Evolutionary conservation across 129 eudicot genomes (phyloP).

Genomic region (Saposhnikovia divaricata): DNA sequence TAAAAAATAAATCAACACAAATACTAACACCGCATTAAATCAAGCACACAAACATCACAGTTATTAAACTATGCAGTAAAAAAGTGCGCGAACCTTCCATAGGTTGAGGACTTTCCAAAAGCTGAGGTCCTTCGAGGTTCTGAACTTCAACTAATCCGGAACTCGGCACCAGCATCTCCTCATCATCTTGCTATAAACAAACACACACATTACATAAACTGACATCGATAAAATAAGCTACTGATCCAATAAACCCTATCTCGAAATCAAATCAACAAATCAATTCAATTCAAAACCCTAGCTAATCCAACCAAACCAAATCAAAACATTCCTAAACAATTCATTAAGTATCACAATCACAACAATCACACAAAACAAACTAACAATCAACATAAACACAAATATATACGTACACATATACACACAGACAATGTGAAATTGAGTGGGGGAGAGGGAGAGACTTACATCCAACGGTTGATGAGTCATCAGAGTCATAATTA

Average conservation of each 20-base stretch:
- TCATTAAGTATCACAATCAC: constrained; percentile 1
- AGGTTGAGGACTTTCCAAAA: constrained; percentile 36
- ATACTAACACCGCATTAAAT: not conserved
- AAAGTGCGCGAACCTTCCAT: constrained; percentile 58
- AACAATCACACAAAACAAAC: constrained; percentile 14
- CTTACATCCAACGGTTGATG: constrained; percentile 78
- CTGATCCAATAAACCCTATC: constrained; percentile 33
- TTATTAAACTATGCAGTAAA: not conserved
- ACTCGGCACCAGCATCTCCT: constrained; percentile 93
- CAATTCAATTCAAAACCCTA: constrained; percentile 19
- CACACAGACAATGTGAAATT: not conserved
- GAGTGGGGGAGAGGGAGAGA: constrained; percentile 2
- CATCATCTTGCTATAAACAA: constrained; percentile 61
- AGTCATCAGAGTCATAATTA: constrained; percentile 67
- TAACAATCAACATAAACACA: not conserved
- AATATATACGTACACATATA: not conserved
- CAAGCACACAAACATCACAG: not conserved
- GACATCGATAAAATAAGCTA: not conserved
- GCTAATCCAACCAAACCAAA: not conserved
- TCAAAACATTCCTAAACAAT: not conserved
- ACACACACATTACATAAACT: constrained; percentile 1
- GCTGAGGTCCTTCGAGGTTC: constrained; percentile 42
- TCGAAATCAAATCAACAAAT: constrained; percentile 1
- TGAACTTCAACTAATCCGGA: constrained; percentile 49
- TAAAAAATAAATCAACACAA: not conserved